Base-by-base conservation (phyloP, 208 protist species). In the Acanthamoeba triangularis region DNA sequence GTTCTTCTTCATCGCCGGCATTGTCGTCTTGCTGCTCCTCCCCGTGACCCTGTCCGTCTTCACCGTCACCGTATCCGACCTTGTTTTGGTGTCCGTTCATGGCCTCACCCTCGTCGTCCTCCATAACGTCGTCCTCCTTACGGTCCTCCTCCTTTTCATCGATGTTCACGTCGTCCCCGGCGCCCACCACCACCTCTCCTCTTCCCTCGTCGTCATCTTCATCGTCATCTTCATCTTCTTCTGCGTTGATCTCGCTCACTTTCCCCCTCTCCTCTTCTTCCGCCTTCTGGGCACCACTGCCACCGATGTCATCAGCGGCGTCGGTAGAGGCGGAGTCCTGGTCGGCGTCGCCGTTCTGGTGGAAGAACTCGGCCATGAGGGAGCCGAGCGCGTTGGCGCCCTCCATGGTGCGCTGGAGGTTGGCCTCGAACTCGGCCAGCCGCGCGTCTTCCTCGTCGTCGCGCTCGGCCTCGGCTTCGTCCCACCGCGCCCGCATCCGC, bases 401-500 rank as follows among this genome's bases (percentile, higher is more conserved):
- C 37, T 82, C 74, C 74, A 82, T 82, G 18, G 74, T 82, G 16
- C 74, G 74, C 74, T 82, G 35, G 74, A 82, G 74, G 74, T 33
- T 33, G 74, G 37, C 74, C 74, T 52, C 74, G 25, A 90, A 65
- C 35, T 90, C 84, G 33, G n/a, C 84, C n/a, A 90, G 59, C 59
- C 25, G 20, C 4, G n/a, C 84, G 3, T 90, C 84, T 37, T 90
- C 84, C 30, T 47, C 37, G 37, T 10, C 13, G 18, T 90, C 84
- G 16, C 2, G 8, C 52, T 35, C 49, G 47, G 25, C 49, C 74
- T 82, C 37, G 35, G 63, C 63, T 28, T 82, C 25, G 7, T 20
- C 74, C 74, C 74, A 82, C 6, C 23, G n/a, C 11, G 74, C 74
- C 74, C 41, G n/a, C 35, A 47, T 47, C 11, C 8, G n/a, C 37